Evolutionary conservation across 257 asterid species (phyloP), one percentile per base, ranked within the genome.

Genomic region (Nicotiana tomentosiformis): DNA sequence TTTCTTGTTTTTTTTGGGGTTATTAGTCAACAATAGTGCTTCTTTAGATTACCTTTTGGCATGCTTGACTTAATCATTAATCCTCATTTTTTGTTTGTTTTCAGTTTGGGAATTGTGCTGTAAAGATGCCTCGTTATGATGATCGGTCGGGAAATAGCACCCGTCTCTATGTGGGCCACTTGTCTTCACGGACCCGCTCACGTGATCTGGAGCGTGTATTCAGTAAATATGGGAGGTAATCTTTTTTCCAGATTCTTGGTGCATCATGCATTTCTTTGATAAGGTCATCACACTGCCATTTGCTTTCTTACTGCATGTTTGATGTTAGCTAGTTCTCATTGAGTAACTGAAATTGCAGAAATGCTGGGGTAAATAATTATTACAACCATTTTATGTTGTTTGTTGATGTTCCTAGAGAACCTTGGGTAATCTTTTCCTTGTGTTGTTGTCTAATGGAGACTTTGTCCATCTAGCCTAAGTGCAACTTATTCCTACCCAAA

Each of bases 131-230:
- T 81, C 98, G 98, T 12, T 90, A 93, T 17, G 98, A 93, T 66
- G 98, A 96, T 87, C 91, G 98, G 15, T 84, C 90, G 81, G 93
- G 97, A 61, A 85, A 86, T 49, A 86, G 89, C 37, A 91, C 99
- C 76, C 98, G 99, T 81, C 99, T 96, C 80, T 96, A 96, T 84
- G 99, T 96, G 74, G 99, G 99, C 14, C 98, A 93, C 88, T 85
- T 96, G 89, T 94, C 99, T 53, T 96, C 99, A 7, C 88, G 98
- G 84, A 96, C 99, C 61, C 95, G 98, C 70, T 84, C 98, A 4
- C 91, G 98, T 83, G 99, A 96, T 88, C 81, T 96, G 93, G 99
- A 94, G 90, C 93, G 89, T 70, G 72, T 92, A 16, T 96, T 96
- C 86, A 84, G 97, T 81, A 89, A 92, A 94, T 96, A 94, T 87